Percentiles rank a stretch among this genome's conserved stretches.
Evolutionary conservation across 805 yeast species (phyloP).

Genomic region (Komagataella phaffii): DNA sequence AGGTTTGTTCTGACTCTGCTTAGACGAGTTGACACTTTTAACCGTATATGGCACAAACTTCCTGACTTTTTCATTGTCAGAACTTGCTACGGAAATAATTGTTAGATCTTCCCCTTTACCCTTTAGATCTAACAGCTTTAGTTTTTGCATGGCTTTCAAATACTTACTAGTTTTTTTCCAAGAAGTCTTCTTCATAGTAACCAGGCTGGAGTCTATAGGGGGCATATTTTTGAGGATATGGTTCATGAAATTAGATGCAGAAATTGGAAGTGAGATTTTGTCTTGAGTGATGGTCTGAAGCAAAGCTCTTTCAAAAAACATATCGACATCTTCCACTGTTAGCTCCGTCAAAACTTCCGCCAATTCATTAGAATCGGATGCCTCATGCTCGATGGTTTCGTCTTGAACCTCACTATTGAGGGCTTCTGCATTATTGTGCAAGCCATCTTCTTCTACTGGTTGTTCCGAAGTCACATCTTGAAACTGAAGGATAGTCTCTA

Average conservation of each 20-base stretch:
- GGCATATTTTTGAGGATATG: constrained; percentile 68
- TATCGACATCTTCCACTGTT: constrained; percentile 56
- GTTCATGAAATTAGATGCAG: constrained; percentile 62
- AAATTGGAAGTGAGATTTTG: constrained; percentile 47
- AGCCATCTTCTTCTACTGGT: constrained; percentile 7
- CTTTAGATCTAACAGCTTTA: constrained; percentile 50
- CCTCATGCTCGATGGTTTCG: constrained; percentile 2
- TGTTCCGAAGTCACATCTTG: constrained; percentile 2
- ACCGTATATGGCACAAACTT: constrained; percentile 54
- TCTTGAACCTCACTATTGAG: constrained; percentile 4
- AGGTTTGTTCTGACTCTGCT: background rate
- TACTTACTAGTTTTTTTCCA: constrained; percentile 87
- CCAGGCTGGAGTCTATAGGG: constrained; percentile 33
- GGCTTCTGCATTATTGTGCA: constrained; percentile 6
- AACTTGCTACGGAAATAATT: constrained; percentile 35
- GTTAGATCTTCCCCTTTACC: constrained; percentile 79
- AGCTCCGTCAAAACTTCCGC: constrained; percentile 26
- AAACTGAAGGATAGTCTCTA: constrained; percentile 2
- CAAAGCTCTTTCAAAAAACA: constrained; percentile 58
- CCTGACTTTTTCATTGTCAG: constrained; percentile 28
- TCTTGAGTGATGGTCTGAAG: constrained; percentile 53
- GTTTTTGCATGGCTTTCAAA: constrained; percentile 76
- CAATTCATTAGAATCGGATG: constrained; percentile 9
- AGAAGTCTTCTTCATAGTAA: constrained; percentile 64
- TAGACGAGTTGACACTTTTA: constrained; percentile 6